Evolutionary conservation across 495 filamentous ascomycete genomes (phyloP), one percentile per base, ranked within the genome.

Genomic region (Xylona heveae): DNA sequence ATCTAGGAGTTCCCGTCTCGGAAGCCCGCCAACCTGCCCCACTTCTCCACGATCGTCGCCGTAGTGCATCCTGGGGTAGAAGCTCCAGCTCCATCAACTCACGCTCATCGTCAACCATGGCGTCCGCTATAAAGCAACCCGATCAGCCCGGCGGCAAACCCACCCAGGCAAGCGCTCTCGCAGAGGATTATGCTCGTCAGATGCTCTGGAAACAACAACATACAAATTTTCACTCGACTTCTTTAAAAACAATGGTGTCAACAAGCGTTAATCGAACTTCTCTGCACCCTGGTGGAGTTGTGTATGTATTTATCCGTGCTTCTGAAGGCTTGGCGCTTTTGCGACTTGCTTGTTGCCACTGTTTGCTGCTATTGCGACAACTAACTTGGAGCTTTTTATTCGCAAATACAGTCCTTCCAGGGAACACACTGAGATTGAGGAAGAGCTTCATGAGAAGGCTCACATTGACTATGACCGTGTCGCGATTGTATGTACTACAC

Each of bases 401-500:
- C 23, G 7, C 13, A 13, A 25, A 25, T 25, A 5, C 16, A 37
- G 35, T 9, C 35, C 35, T 19, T 4, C 21, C 19, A 34, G 24
- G 21, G 36, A 38, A 19, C 36, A 38, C 30, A 38, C 36, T 6
- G 36, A 45, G 28, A 46, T 44, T 13, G 46, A 51, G 7, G 42
- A 41, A 24, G 82, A 93, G 53, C 74, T 97, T 25, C 85, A 95
- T 54, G 82, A 95, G 58, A 83, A 79, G 53, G 90, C 88, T 43
- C 83, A 95, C 66, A 95, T 97, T 58, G 88, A 97, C 71, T 97
- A 95, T 51, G 79, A 94, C 57, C 77, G 90, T 44, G 88, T 97
- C 44, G 78, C 90, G 36, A 97, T 97, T 63, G 84, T 92, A 62
- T 49, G 74, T 41, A 27, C 12, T 13, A 10, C 19, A 23, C 15